Evolutionary conservation across 306 rosid genomes (phyloP), one percentile per base, ranked within the genome.

Genomic region (Clitoria ternatea): DNA sequence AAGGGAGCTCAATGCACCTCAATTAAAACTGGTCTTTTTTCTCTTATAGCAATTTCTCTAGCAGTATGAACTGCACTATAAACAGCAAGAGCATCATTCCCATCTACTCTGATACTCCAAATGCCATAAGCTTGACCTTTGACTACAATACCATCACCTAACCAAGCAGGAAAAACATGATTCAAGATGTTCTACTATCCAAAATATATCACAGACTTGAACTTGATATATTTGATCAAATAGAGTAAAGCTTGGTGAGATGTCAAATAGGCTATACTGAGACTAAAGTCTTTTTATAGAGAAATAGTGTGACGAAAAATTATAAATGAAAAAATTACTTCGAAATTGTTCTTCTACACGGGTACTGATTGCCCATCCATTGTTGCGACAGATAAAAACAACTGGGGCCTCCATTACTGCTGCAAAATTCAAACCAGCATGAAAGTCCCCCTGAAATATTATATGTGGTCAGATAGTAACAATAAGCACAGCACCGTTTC

Each of bases 131-230:
- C 96, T 53, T 73, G 85, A 7, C 93, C 91, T 80, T 83, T 87
- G 29, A 85, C 91, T 15, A 85, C 96, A 56, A 90, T 15, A 1
- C 96, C 96, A 75, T 90, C 96, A 77, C 93, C 93, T 90, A 67
- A 55, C 40, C 74, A 84, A 70, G 62, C 55, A 56, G 13, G 26
- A 45, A 44, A 43, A 53, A 23, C 42, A 12, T 42, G 52, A 14
- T 71, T 70, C 23, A 42, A 22, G 1, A 7, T 36, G 44, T 14
- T 37, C 27, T 15, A 2, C 3, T 55, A 71, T 45, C 36, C 26
- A 22, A 71, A 69, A 56, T 15, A 27, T 49, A 55, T 26, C 61
- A 78, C n/a, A 47, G 39, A 45, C 48, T 32, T 55, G 11, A 62
- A 62, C 40, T 13, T 69, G 29, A 47, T 15, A 36, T 5, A 35